phyloP scores from a whole-genome alignment of 495 filamentous ascomycete genomes.

The Parathielavia appendiculata region DNA sequence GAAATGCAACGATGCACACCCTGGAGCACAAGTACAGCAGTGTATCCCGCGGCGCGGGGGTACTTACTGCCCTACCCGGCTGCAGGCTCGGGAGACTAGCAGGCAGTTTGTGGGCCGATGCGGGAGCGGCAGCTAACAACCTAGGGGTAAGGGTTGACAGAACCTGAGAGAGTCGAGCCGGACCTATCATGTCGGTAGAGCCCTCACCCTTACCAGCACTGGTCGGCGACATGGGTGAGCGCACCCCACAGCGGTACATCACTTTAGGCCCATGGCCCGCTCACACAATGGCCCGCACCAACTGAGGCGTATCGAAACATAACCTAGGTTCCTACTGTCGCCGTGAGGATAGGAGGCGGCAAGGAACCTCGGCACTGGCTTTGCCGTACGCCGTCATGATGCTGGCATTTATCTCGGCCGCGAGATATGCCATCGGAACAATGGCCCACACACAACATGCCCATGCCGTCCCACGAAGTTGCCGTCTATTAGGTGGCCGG shows the following conservation, averaged over 20 bases:
- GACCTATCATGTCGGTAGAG: conserved; percentile 8
- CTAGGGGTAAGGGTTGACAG: not conserved
- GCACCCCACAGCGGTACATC: conserved; percentile 7
- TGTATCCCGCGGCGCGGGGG: conserved; percentile 10
- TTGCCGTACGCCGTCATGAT: not conserved
- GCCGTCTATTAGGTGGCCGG: not conserved
- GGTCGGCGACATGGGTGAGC: not conserved
- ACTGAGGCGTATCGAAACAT: not conserved
- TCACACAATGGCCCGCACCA: not conserved
- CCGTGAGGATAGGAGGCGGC: not conserved
- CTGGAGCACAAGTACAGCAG: conserved; percentile 1
- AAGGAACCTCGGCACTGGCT: conserved; percentile 3
- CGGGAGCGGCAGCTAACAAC: conserved; percentile 11
- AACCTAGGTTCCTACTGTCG: not conserved
- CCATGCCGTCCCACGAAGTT: not conserved
- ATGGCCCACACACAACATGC: not conserved
- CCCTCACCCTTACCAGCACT: not conserved
- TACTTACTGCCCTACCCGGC: conserved; percentile 3
- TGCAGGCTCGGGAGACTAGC: conserved; percentile 6
- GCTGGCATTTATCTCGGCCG: conserved; percentile 8
- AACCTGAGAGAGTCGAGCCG: not conserved
- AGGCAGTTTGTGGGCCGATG: conserved; percentile 12
- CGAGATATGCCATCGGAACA: not conserved
- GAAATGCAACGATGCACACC: conserved; percentile 9
- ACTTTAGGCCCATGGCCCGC: not conserved